Conservation (phyloP, 768 basidiomycete species). For the Lanmaoa pseudosensibilis region DNA sequence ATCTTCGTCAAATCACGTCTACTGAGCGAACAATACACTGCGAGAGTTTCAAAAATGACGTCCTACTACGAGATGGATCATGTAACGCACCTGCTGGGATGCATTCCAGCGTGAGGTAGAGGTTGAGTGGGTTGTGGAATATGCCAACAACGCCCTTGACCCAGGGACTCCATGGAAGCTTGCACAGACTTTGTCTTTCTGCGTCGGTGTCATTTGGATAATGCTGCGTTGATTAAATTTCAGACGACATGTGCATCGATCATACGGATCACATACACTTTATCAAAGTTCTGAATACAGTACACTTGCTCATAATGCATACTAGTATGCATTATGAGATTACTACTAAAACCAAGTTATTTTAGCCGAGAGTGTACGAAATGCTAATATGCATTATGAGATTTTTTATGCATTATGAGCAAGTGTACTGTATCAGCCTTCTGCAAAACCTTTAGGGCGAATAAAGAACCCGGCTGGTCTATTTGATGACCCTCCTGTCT, state of each 20-base stretch:
- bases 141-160: slow-evolving; percentile 45
- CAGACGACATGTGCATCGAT: background rate
- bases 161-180: slow-evolving; percentile 56
- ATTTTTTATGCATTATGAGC: no score
- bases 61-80: no score
- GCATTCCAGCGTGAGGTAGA: slow-evolving; percentile 54
- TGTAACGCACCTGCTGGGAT: slow-evolving; percentile 46
- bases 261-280: slow-evolving; percentile 18
- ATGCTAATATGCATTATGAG: no score
- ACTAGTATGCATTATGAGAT: no score
- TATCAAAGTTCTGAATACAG: slow-evolving; percentile 36
- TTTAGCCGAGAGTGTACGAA: no score
- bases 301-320: no score
- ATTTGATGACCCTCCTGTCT: slow-evolving; percentile 28
- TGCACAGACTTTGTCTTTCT: slow-evolving; percentile 43
- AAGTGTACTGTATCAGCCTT: no score
- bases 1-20: no score
- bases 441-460: slow-evolving; percentile 47
- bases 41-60: no score
- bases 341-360: no score
- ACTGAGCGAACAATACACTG: no score
- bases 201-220: slow-evolving; percentile 34
- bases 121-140: slow-evolving; percentile 46
- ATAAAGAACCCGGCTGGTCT: slow-evolving; percentile 39
- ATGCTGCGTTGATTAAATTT: slow-evolving; percentile 17